Evolutionary conservation across 371 early-diverging fungal species (phyloP), one percentile per base, ranked within the genome.

Genomic region (Mucor irregularis): DNA sequence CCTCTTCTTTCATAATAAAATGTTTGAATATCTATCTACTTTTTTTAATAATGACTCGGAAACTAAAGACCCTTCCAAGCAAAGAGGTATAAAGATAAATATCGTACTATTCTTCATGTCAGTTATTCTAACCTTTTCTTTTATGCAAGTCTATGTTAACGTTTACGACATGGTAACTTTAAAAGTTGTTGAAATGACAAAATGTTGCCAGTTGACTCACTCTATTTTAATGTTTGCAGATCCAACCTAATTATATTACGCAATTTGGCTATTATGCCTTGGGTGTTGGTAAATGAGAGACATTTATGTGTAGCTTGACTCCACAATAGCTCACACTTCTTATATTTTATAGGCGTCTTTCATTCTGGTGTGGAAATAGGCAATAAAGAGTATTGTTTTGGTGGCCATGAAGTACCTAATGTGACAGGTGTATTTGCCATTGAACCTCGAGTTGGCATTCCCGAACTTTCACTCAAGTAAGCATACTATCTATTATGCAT

Each of bases 321-420:
- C 6, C 4, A 9, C 31, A 19, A 30, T 29, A 11, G n/a, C n/a
- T 11, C 19, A 46, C 7, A 19, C 25, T 14, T 16, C 8, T 17
- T 31, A 16, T 19, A 3, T 19, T n/a, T 5, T 17, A 21, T 29
- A 82, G 81, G 83, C 19, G 72, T 81, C n/a, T 83, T 75, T 49
- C 83, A 83, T 58, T 81, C 83, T 26, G 81, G 81, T 8, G 71
- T 81, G 16, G 81, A 81, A 43, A 61, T 83, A 37, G 61, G 68
- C 25, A 80, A 67, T 14, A 68, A 68, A 65, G 84, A 83, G 53
- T 83, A 75, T 54, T 78, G 77, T 50, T 83, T 81, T 73, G 84
- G 84, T 39, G 84, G 84, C 8, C 81, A 81, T 53, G 79, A 78
- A 17, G 33, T 54, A 31, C 70, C 69, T 17, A 58, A 73, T 21